Evolutionary conservation across 1,139 yeast genomes (phyloP), one percentile per base, ranked within the genome.

Genomic region (Geotrichum carabidarum): DNA sequence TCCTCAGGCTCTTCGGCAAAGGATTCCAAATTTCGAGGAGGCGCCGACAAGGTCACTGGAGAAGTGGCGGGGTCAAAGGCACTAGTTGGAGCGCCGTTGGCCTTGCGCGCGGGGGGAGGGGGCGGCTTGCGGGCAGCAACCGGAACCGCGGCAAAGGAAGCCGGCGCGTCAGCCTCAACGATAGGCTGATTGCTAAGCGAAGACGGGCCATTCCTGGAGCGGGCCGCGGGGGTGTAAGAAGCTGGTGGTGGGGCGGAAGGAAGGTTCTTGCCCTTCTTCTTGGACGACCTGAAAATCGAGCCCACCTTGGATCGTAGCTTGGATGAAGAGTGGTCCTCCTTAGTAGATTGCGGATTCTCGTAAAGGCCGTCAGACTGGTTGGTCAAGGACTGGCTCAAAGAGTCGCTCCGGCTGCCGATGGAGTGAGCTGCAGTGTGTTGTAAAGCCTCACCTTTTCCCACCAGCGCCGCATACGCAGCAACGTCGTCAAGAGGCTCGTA

Each of bases 221-320:
- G 38, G 14, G 53, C 27, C 8, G 41, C 50, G 11, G 41, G 30
- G 31, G 44, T 8, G n/a, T 34, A 15, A 12, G 48, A 38, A 17
- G 50, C 22, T 18, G 54, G 51, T 8, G 52, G 35, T 14, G 50
- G 43, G 18, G 50, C 46, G 8, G 41, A 18, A 15, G 48, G 36
- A 15, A n/a, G 43, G 11, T 36, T 30, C 34, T 47, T 47, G 30
- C 67, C 64, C 57, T 69, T 70, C 56, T 72, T 72, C 61, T 76
- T 77, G 63, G 81, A 79, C 64, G 81, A 82, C 61, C 86, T 80
- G 68, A 90, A 86, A 58, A 90, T 83, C 0, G 96, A 88, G 15
- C 96, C 96, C 42, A 90, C 90, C 66, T 76, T 83, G 5, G 95
- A 86, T 67, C 83, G 82, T 64, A 90, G 72, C 59, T 78, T 81